Percentiles rank a stretch among this genome's conserved stretches.
Evolutionary conservation across 2,329 filamentous ascomycete species (phyloP).

Genomic region (Fonsecaea nubica): DNA sequence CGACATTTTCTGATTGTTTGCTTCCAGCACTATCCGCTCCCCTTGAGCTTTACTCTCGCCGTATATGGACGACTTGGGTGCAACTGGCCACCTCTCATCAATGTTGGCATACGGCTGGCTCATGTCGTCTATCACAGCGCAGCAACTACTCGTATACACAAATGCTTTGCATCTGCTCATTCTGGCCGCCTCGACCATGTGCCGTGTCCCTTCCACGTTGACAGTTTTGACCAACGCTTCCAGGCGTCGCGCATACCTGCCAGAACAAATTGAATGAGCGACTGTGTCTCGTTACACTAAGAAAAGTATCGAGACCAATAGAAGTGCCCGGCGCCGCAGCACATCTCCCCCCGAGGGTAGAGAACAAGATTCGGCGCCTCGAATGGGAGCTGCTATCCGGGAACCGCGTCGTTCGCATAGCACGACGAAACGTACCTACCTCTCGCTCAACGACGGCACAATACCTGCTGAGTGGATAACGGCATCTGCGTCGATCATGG

Average conservation of each 20-base stretch:
- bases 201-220: conserved; percentile 63
- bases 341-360: background rate
- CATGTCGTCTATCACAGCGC: conserved; percentile 61
- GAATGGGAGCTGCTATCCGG: background rate
- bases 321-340: background rate
- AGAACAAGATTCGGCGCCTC: background rate
- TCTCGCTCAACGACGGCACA: conserved; percentile 49
- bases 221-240: conserved; percentile 54
- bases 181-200: conserved; percentile 58
- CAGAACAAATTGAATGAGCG: conserved; percentile 10
- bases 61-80: conserved; percentile 50
- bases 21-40: conserved; percentile 50
- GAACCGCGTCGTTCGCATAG: background rate
- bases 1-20: conserved; percentile 44
- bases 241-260: conserved; percentile 45
- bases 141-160: conserved; percentile 64
- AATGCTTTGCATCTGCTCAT: conserved; percentile 56
- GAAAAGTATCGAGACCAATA: conserved; percentile 2
- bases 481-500: conserved; percentile 52
- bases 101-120: conserved; percentile 47
- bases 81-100: conserved; percentile 50
- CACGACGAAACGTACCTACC: conserved; percentile 32
- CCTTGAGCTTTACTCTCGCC: conserved; percentile 53
- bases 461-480: conserved; percentile 62
- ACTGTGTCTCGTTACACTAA: conserved; percentile 32